Conservation (phyloP, 805 yeast genomes). For the Kazachstania africana region DNA sequence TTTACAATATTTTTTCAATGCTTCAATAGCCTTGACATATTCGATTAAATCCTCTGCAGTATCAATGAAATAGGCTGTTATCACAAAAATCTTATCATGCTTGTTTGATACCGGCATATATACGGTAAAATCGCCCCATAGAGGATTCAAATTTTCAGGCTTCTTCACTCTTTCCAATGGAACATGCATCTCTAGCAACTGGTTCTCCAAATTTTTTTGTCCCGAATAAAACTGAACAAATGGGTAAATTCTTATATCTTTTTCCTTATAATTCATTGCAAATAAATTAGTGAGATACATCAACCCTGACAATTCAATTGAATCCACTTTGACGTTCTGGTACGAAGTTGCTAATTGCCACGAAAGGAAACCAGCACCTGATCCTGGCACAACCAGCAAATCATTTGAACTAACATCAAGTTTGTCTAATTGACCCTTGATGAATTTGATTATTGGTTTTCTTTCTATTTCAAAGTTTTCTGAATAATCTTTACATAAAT, state of each 20-base stretch:
- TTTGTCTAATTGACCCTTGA: constrained; percentile 31
- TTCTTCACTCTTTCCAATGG: constrained; percentile 12
- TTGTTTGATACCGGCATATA: constrained; percentile 28
- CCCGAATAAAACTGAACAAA: constrained; percentile 60
- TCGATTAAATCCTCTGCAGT: constrained; percentile 81
- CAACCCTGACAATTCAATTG: constrained; percentile 64
- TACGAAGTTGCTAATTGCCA: constrained; percentile 39
- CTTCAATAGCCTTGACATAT: constrained; percentile 56
- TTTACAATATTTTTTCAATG: constrained; percentile 28
- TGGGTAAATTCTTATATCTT: constrained; percentile 30
- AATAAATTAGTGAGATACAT: constrained; percentile 65
- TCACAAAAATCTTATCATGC: constrained; percentile 41
- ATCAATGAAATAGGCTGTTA: constrained; percentile 73
- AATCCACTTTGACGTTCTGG: constrained; percentile 42
- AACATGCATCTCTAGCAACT: constrained; percentile 34
- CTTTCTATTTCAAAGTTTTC: constrained; percentile 37
- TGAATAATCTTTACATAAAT: constrained; percentile 73
- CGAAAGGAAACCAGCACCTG: constrained; percentile 75
- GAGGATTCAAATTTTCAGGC: constrained; percentile 38
- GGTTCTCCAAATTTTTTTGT: constrained; percentile 38
- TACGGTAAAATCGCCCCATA: constrained; percentile 54
- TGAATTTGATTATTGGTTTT: constrained; percentile 41
- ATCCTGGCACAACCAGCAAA: constrained; percentile 68
- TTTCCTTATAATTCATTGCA: constrained; percentile 29
- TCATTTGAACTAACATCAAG: constrained; percentile 30